These are phyloP conservation scores for Kodamaea sp. DNA, from an alignment of 1,139 yeast genomes.

Conservation along the genomic window DNA sequence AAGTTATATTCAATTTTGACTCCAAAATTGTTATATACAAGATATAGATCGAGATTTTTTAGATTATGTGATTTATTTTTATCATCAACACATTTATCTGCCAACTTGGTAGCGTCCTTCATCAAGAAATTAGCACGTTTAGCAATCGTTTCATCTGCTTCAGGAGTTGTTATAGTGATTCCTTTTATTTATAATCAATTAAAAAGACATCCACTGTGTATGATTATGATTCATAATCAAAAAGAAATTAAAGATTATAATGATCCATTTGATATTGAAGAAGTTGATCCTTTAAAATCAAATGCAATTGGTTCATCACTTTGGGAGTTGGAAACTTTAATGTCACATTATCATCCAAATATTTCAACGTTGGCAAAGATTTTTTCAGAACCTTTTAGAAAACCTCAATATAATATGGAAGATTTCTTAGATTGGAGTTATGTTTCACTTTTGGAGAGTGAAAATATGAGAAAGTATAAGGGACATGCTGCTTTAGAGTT, in stretches of 20 bases:
- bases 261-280: slow-evolving; percentile 68
- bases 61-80: slow-evolving; percentile 82
- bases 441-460: slow-evolving; percentile 68
- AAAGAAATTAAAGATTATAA: slow-evolving; percentile 30
- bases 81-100: slow-evolving; percentile 83
- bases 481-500: slow-evolving; percentile 76
- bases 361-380: slow-evolving; percentile 89
- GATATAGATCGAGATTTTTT: slow-evolving; percentile 82
- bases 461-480: slow-evolving; percentile 64
- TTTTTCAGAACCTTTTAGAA: slow-evolving; percentile 84
- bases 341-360: slow-evolving; percentile 93
- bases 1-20: slow-evolving; percentile 80
- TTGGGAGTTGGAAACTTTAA: slow-evolving; percentile 85
- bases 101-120: slow-evolving; percentile 81
- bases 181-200: slow-evolving; percentile 91
- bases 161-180: slow-evolving; percentile 80
- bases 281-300: slow-evolving; percentile 71
- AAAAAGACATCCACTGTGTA: slow-evolving; percentile 90
- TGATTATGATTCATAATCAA: slow-evolving; percentile 74
- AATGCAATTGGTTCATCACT: slow-evolving; percentile 80
- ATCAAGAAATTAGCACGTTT: slow-evolving; percentile 78
- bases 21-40: slow-evolving; percentile 69
- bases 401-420: slow-evolving; percentile 82
- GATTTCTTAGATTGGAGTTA: slow-evolving; percentile 94
- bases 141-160: slow-evolving; percentile 77